phyloP scores from a whole-genome alignment of 495 filamentous ascomycete genomes.

The Penicillium waksmanii region DNA sequence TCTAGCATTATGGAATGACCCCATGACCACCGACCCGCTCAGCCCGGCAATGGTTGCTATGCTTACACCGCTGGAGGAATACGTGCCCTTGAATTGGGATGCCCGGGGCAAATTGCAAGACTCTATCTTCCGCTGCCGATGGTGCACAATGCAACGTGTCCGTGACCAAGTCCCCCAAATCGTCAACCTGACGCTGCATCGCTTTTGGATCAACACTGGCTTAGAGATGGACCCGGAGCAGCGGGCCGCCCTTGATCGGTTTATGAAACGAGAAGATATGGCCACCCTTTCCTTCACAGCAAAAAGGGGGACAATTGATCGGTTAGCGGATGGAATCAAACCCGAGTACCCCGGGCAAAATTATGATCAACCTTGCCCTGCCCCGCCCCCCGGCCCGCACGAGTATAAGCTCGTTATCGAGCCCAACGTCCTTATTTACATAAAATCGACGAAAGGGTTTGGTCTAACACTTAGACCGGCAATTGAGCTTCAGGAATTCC shows the following conservation, averaged over 20 bases:
- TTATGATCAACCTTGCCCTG: not conserved
- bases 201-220: slow-evolving; percentile 37
- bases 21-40: not conserved
- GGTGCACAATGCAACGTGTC: slow-evolving; percentile 43
- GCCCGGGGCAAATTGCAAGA: slow-evolving; percentile 32
- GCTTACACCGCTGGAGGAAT: slow-evolving; percentile 42
- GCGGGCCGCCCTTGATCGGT: slow-evolving; percentile 24
- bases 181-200: slow-evolving; percentile 36
- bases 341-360: too few relatives aligned
- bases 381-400: slow-evolving; percentile 8
- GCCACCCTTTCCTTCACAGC: slow-evolving; percentile 21
- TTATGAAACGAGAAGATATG: slow-evolving; percentile 28
- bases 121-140: slow-evolving; percentile 38
- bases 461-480: slow-evolving; percentile 12
- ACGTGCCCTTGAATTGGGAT: slow-evolving; percentile 25
- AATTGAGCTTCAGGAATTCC: slow-evolving; percentile 30
- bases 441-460: slow-evolving; percentile 18
- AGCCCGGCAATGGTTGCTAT: slow-evolving; percentile 28
- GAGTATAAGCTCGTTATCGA: slow-evolving; percentile 29
- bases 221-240: slow-evolving; percentile 29
- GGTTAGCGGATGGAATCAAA: not conserved
- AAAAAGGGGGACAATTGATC: slow-evolving; percentile 4
- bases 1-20: slow-evolving; percentile 46
- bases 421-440: slow-evolving; percentile 21
- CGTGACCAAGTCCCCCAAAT: slow-evolving; percentile 37